Conservation (phyloP, 805 yeast genomes). For the Lipomyces lipofer region DNA sequence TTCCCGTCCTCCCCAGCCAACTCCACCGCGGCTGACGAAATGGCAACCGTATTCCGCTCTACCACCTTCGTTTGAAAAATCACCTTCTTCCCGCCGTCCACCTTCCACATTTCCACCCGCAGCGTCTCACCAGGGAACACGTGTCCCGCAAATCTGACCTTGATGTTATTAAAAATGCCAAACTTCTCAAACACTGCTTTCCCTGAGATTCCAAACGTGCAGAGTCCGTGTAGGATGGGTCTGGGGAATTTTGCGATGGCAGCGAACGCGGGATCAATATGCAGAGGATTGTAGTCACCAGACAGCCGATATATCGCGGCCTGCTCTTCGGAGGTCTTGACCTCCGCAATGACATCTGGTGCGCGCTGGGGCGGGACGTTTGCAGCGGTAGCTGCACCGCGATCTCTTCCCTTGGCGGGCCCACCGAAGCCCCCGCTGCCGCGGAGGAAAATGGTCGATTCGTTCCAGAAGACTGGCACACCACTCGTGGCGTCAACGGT, state of each 20-base stretch:
- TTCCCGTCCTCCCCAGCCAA: slow-evolving; percentile 37
- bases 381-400: slow-evolving; percentile 59
- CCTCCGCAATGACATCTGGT: slow-evolving; percentile 67
- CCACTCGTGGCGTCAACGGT: slow-evolving; percentile 68
- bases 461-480: slow-evolving; percentile 73
- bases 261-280: slow-evolving; percentile 85
- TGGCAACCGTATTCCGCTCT: slow-evolving; percentile 75
- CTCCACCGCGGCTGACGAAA: slow-evolving; percentile 84
- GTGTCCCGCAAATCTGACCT: slow-evolving; percentile 85
- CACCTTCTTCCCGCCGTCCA: slow-evolving; percentile 54
- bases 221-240: slow-evolving; percentile 93
- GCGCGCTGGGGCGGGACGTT: slow-evolving; percentile 61
- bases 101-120: slow-evolving; percentile 80
- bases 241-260: slow-evolving; percentile 77
- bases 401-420: slow-evolving; percentile 54
- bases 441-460: slow-evolving; percentile 81
- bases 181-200: slow-evolving; percentile 74
- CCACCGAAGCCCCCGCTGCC: slow-evolving; percentile 59
- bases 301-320: slow-evolving; percentile 89
- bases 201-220: slow-evolving; percentile 78
- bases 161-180: slow-evolving; percentile 80
- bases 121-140: slow-evolving; percentile 95
- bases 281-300: slow-evolving; percentile 94
- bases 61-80: slow-evolving; percentile 79
- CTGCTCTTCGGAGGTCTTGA: slow-evolving; percentile 64